These are phyloP conservation scores for Termitomyces eurrhizus DNA, from an alignment of 768 basidiomycete genomes.

Conservation along the genomic window DNA sequence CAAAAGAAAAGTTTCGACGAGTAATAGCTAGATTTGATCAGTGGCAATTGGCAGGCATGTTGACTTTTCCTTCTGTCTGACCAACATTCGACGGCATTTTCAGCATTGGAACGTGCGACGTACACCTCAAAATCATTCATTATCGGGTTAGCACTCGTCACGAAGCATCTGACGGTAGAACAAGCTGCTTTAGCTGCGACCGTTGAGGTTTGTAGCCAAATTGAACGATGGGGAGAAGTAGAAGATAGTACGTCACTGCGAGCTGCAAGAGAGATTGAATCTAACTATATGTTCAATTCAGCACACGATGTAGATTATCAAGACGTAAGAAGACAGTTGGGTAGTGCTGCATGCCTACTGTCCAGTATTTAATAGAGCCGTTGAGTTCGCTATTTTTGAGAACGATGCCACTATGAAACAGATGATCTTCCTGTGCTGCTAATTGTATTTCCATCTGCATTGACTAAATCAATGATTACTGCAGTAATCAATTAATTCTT, in stretches of 20 bases:
- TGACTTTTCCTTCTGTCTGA: background rate
- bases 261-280: slow-evolving; percentile 2
- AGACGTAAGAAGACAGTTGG: slow-evolving; percentile 84
- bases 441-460: too few relatives aligned
- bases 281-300: slow-evolving; percentile 28
- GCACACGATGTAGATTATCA: slow-evolving; percentile 98
- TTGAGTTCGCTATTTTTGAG: background rate
- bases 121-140: slow-evolving; percentile 90
- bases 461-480: too few relatives aligned
- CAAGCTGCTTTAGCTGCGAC: slow-evolving; percentile 81
- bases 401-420: background rate
- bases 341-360: slow-evolving; percentile 69
- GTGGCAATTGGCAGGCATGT: slow-evolving; percentile 88
- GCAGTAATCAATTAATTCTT: too few relatives aligned
- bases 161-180: slow-evolving; percentile 72
- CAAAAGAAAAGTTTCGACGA: slow-evolving; percentile 53
- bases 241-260: slow-evolving; percentile 81
- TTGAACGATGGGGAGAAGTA: slow-evolving; percentile 98
- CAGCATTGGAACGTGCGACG: slow-evolving; percentile 89
- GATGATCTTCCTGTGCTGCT: background rate
- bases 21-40: slow-evolving; percentile 63
- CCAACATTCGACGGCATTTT: background rate
- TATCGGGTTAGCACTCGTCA: slow-evolving; percentile 80
- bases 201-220: slow-evolving; percentile 95
- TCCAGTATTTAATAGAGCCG: slow-evolving; percentile 25